A percentile compares a stretch with the other conserved stretches of the same genome.
Conservation (phyloP, 1,284 basidiomycete species). For the Boletus austroedulis region DNA sequence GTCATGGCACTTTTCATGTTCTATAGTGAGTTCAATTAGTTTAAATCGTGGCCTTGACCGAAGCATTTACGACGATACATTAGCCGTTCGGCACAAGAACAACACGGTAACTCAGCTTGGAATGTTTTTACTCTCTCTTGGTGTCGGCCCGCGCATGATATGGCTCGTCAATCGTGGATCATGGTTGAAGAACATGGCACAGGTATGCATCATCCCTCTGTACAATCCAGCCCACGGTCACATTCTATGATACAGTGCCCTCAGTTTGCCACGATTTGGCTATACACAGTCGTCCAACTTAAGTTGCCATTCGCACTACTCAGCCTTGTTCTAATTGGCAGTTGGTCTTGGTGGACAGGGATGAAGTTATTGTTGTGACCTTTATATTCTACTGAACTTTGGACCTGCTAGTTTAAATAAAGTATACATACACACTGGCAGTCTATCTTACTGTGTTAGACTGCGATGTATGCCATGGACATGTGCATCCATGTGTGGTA, state of each 20-base stretch:
- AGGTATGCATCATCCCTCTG: conserved; percentile 44
- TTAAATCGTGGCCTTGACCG: neutral
- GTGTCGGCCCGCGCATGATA: conserved; percentile 60
- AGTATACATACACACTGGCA: neutral
- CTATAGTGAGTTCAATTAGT: conserved; percentile 55
- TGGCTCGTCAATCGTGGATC: conserved; percentile 65
- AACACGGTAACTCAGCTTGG: conserved; percentile 49
- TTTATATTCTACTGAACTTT: neutral
- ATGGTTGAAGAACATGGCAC: conserved; percentile 67
- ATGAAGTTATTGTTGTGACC: conserved; percentile 45
- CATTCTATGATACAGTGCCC: conserved; percentile 51
- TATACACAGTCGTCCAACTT: conserved; percentile 67
- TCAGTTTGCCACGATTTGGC: conserved; percentile 71
- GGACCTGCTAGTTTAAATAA: neutral
- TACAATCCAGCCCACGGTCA: conserved; percentile 3
- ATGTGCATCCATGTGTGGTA: conserved; percentile 1
- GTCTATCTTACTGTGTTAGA: neutral
- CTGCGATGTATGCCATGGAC: conserved; percentile 19
- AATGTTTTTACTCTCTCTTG: conserved; percentile 57
- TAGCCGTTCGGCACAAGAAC: conserved; percentile 65
- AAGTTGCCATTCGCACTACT: conserved; percentile 59
- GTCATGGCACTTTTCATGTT: conserved; percentile 73
- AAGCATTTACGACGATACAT: conserved; percentile 3
- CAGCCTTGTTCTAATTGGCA: conserved; percentile 51
- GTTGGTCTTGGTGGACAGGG: conserved; percentile 59